Evolutionary conservation across 2,329 filamentous ascomycete genomes (phyloP).

Genomic region (Exophiala viscosa): DNA sequence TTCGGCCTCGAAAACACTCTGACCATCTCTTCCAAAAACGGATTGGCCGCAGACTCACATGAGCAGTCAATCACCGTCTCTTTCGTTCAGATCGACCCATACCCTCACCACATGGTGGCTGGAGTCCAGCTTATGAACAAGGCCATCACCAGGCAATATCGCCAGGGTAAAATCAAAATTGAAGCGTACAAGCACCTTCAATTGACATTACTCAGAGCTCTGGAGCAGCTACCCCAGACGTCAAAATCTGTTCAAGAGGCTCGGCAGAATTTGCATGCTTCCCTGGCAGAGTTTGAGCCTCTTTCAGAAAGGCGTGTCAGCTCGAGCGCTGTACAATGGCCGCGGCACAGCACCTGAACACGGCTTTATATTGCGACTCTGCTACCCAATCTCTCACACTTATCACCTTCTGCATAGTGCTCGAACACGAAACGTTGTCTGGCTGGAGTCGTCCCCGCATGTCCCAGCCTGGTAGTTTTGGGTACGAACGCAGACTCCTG

Average conservation of each 20-base stretch:
- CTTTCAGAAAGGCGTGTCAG: background rate
- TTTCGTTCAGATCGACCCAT: conserved; percentile 33
- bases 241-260: conserved; percentile 32
- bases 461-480: no score
- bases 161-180: conserved; percentile 27
- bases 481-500: no score
- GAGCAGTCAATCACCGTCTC: conserved; percentile 21
- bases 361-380: no score
- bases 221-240: conserved; percentile 31
- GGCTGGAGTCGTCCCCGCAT: no score
- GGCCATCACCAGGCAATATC: conserved; percentile 29
- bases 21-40: conserved; percentile 20
- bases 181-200: conserved; percentile 28
- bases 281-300: conserved; percentile 5
- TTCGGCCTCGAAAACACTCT: conserved; percentile 32
- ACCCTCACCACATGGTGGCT: conserved; percentile 33
- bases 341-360: background rate
- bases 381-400: no score
- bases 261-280: conserved; percentile 18
- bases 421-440: no score
- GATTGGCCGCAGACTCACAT: background rate
- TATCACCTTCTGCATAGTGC: no score
- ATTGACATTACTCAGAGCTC: conserved; percentile 27
- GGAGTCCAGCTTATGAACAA: conserved; percentile 31
- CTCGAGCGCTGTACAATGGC: background rate